Evolutionary conservation across 805 yeast genomes (phyloP), one percentile per base, ranked within the genome.

Genomic region (Candida pseudoglaebosa): DNA sequence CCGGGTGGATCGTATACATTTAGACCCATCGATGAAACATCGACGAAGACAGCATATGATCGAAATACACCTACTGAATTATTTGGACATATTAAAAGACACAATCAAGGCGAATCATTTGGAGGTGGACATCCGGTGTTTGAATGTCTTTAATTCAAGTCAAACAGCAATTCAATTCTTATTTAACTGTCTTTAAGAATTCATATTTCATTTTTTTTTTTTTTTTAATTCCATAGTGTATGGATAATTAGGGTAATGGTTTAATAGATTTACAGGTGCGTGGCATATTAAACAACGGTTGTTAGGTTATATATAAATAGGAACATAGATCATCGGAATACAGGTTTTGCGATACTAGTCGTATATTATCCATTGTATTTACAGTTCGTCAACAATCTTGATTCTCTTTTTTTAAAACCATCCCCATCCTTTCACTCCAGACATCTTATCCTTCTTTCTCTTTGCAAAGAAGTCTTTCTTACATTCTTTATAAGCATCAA

Each of bases 401-500:
- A 22, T 22, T 22, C 26, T 22, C 12, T 22, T 22, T 22, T 12
- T 22, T 22, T 12, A 22, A 22, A 22, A 45, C 44, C 43, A 55
- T 2, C 71, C 71, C 74, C 74, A 68, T 7, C 74, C 74, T 19
- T 63, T 63, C 39, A 50, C 60, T 1, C 74, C 74, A 21, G 60
- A 57, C 18, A 41, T 46, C 38, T 52, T 57, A 40, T 68, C 74
- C 37, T 57, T 48, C 43, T 50, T 63, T 48, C 53, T 62, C 45
- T 67, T 65, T 24, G 52, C 56, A 42, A 67, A 68, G 42, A 68
- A 68, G 43, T 65, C 71, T 53, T 81, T 81, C 56, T 84, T 84
- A 63, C 99, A 91, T 53, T 91, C 99, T 43, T 91, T 71, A 57
- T 91, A 91, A 0, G 97, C 96, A 51, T 82, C 88, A 58, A 91